These are phyloP conservation scores for Globisporangium nodosum DNA, from an alignment of 352 stramenopile genomes.

Conservation along the genomic window DNA sequence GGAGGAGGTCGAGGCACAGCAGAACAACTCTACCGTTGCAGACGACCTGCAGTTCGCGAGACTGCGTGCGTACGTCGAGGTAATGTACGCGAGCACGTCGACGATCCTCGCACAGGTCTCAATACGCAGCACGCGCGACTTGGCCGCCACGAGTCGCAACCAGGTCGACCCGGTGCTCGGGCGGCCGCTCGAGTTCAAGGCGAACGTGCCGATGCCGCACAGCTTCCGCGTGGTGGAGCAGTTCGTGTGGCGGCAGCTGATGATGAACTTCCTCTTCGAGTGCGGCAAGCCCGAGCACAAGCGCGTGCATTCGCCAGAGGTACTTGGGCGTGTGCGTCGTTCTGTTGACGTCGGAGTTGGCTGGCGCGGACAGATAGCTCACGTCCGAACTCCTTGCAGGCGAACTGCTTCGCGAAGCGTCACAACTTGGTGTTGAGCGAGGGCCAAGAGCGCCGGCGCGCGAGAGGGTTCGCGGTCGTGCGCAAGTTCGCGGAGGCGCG, in stretches of 20 bases:
- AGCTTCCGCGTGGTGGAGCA: neutral
- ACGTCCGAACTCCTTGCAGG: neutral
- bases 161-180: neutral
- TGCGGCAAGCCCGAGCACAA: neutral
- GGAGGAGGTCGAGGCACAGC: neutral
- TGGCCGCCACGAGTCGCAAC: neutral
- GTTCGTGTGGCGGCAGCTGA: constrained; percentile 1
- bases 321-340: neutral
- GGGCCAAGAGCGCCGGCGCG: neutral
- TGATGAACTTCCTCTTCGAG: neutral
- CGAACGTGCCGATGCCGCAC: constrained; percentile 1
- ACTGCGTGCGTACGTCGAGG: neutral
- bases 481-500: neutral
- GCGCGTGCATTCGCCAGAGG: neutral
- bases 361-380: no score
- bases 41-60: neutral
- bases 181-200: neutral
- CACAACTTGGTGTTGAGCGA: neutral
- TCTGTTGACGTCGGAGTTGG: no score
- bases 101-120: neutral
- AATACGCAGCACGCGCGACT: neutral
- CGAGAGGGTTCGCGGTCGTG: neutral
- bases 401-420: neutral
- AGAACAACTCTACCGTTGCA: neutral
- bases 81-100: neutral